Conservation (phyloP, 805 yeast species). For the Candida anglica region DNA sequence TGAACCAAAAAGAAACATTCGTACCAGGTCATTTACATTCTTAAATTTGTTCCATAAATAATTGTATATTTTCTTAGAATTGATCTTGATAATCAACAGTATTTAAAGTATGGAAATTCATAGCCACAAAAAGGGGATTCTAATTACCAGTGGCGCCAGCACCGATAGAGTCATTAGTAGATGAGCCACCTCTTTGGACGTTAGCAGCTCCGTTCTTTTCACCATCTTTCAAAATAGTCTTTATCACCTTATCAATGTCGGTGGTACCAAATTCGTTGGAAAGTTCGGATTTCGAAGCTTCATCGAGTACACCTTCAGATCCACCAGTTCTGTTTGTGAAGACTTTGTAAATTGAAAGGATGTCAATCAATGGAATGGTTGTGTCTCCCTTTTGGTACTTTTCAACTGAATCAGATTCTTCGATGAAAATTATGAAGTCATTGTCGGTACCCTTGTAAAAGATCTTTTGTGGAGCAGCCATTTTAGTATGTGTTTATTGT, state of each 20-base stretch:
- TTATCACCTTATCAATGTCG: constrained; percentile 53
- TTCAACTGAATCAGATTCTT: constrained; percentile 45
- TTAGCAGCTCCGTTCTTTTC: constrained; percentile 35
- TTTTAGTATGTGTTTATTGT: constrained; percentile 3
- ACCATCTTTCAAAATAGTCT: constrained; percentile 59
- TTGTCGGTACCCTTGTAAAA: constrained; percentile 61
- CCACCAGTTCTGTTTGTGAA: constrained; percentile 64
- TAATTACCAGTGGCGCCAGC: constrained; percentile 19
- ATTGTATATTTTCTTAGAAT: no score
- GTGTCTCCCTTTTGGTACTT: constrained; percentile 49
- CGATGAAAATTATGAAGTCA: constrained; percentile 66
- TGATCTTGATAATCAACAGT: no score
- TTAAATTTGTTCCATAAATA: no score
- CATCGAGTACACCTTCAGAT: constrained; percentile 64
- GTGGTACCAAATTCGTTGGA: constrained; percentile 66
- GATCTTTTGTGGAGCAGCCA: constrained; percentile 37
- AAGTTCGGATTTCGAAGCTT: constrained; percentile 64
- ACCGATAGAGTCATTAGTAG: constrained; percentile 48
- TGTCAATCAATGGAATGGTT: constrained; percentile 54
- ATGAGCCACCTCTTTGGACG: constrained; percentile 15
- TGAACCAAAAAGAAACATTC: no score
- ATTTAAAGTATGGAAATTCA: no score
- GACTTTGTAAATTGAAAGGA: constrained; percentile 64
- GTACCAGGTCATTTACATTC: no score
- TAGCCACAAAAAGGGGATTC: no score